phyloP scores from a whole-genome alignment of 768 basidiomycete species.

The Boletus rubropictus region DNA sequence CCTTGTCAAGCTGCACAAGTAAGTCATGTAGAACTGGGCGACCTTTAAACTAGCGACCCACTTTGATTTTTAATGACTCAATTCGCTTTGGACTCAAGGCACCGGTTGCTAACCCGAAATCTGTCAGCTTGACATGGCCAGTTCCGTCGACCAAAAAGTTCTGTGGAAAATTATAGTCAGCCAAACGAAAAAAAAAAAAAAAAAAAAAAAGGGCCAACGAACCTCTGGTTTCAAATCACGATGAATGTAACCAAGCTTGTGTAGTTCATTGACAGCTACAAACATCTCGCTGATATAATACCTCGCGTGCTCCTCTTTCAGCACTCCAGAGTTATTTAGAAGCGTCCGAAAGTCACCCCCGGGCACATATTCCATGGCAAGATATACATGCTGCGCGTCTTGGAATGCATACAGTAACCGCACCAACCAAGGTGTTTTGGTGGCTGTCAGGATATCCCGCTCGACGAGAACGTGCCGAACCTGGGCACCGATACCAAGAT shows the following conservation, averaged over 20 bases:
- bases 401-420: constrained; percentile 95
- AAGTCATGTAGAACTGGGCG: constrained; percentile 2
- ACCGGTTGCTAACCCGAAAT: constrained; percentile 96
- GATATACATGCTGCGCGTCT: constrained; percentile 83
- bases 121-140: constrained; percentile 96
- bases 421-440: constrained; percentile 97
- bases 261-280: constrained; percentile 84
- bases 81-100: constrained; percentile 92
- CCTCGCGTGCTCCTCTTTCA: constrained; percentile 94
- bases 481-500: constrained; percentile 33
- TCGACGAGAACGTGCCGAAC: constrained; percentile 98
- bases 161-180: constrained; percentile 34
- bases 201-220: constrained; percentile 12
- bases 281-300: constrained; percentile 99
- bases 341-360: constrained; percentile 98
- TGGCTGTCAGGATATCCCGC: constrained; percentile 94
- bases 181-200: background rate
- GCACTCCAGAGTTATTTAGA: constrained; percentile 93
- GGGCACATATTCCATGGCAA: constrained; percentile 99
- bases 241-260: constrained; percentile 97
- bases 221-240: constrained; percentile 98
- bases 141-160: constrained; percentile 95
- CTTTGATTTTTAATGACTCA: constrained; percentile 91
- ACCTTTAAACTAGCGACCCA: constrained; percentile 25
- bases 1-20: constrained; percentile 76